Evolutionary conservation across 352 stramenopile genomes (phyloP).

Genomic region (Globisporangium cederbergense): DNA sequence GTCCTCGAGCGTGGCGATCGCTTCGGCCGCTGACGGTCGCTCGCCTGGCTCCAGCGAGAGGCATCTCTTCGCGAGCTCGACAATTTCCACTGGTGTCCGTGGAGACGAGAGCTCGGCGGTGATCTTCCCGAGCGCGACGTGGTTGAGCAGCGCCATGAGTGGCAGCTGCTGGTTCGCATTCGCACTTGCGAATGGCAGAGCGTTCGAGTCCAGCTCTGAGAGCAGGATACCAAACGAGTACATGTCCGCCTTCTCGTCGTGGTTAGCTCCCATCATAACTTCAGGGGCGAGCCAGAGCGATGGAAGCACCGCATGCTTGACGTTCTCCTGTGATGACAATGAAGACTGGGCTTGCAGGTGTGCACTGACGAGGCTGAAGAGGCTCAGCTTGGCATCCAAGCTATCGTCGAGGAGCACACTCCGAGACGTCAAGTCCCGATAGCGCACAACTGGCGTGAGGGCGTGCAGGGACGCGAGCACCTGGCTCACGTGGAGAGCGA

Average conservation of each 20-base stretch:
- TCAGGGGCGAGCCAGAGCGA: slow-evolving; percentile 32
- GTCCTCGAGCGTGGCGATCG: neutral
- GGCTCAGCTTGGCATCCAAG: slow-evolving; percentile 29
- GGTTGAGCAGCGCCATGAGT: slow-evolving; percentile 5
- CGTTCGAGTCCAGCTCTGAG: slow-evolving; percentile 27
- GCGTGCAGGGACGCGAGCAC: neutral
- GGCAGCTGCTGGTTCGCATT: slow-evolving; percentile 2
- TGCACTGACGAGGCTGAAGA: slow-evolving; percentile 25
- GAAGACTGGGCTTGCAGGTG: neutral
- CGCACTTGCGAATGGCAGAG: slow-evolving; percentile 20
- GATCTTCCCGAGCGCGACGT: slow-evolving; percentile 1
- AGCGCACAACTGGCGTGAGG: neutral
- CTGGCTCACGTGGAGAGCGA: slow-evolving; percentile 3
- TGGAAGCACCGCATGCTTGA: slow-evolving; percentile 9
- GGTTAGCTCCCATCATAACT: slow-evolving; percentile 22
- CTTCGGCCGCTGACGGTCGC: neutral
- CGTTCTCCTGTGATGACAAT: slow-evolving; percentile 13
- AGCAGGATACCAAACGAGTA: slow-evolving; percentile 31
- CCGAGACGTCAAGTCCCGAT: slow-evolving; percentile 23
- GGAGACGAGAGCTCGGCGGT: slow-evolving; percentile 1
- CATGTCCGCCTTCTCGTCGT: slow-evolving; percentile 25
- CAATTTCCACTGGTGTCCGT: neutral
- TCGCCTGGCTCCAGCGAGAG: neutral
- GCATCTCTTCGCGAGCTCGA: neutral
- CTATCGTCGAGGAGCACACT: slow-evolving; percentile 20